Base-by-base conservation (phyloP, 148 eudicot genomes). In the Rhododendron henanense region DNA sequence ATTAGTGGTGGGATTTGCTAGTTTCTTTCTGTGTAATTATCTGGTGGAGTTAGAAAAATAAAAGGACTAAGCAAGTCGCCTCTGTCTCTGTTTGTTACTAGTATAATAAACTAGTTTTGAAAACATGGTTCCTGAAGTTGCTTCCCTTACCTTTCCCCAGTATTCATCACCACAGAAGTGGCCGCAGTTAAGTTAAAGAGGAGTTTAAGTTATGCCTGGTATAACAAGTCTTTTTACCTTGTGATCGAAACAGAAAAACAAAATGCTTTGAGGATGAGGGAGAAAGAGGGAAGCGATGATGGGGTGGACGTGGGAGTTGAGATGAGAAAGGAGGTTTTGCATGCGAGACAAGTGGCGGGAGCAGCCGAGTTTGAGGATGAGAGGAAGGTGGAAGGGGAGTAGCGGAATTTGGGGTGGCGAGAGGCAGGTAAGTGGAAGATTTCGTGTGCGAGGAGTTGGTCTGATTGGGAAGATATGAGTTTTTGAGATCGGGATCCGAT, bases 381-480 rank as follows among this genome's bases (percentile, higher is more conserved):
- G 90, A 16, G 93, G 84, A 33, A 92, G 23, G 94, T 73, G 53
- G 98, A 86, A 86, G 94, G 92, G 10, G 92, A 90, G 81, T 91
- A 96, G 31, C 80, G 87, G 85, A 93, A 94, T 85, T 90, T 85
- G 82, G 95, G 99, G 81, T 93, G 94, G 6, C 86, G 87, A 67
- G 98, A 90, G 83, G 99, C 28, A 8, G 69, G 94, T 71, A 94
- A 91, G 81, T 94, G 94, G 86, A 94, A 94, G 81, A 96, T 94
- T 77, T 96, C 96, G 84, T 93, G 92, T 28, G 96, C 96, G 50
- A 96, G 90, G 19, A 96, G 92, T 65, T 98, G 95, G 81, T 94
- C 98, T 18, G 95, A 85, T 89, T 96, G 98, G 28, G 93, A 87
- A 0, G 93, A 87, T 51, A 96, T 93, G 18, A 96, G 84, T 86